Evolutionary conservation across 2,329 filamentous ascomycete species (phyloP).

Genomic region (Rhinocladiella similis): DNA sequence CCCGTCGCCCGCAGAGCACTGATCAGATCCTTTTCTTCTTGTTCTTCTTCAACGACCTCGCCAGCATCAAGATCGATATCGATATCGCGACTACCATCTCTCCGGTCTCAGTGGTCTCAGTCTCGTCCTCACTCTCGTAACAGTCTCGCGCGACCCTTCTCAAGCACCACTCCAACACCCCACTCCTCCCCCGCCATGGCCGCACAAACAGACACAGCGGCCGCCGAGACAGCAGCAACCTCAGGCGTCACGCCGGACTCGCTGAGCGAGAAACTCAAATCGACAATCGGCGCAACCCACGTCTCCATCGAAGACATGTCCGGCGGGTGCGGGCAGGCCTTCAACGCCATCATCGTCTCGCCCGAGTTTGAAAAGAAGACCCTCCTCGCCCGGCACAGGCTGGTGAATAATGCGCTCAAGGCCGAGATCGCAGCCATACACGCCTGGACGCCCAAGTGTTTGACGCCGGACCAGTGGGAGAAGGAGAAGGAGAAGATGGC

Average conservation of each 20-base stretch:
- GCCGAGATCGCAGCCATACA: conserved; percentile 88
- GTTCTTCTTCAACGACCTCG: neutral
- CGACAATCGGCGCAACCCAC: conserved; percentile 71
- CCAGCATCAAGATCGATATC: conserved; percentile 18
- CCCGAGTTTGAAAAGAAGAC: conserved; percentile 69
- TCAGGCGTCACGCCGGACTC: conserved; percentile 70
- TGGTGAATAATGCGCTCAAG: conserved; percentile 81
- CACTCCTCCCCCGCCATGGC: conserved; percentile 33
- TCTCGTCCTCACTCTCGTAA: too few relatives aligned
- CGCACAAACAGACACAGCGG: conserved; percentile 29
- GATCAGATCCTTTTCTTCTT: neutral
- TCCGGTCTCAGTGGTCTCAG: too few relatives aligned
- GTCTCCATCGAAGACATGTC: conserved; percentile 92
- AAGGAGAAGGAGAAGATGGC: conserved; percentile 56
- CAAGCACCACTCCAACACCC: conserved; percentile 32
- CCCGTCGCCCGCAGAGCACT: conserved; percentile 13
- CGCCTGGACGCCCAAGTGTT: conserved; percentile 92
- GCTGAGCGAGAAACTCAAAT: conserved; percentile 67
- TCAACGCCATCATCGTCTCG: conserved; percentile 69
- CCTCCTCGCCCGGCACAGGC: conserved; percentile 79
- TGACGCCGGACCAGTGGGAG: conserved; percentile 87
- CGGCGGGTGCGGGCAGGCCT: conserved; percentile 72
- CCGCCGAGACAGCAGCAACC: conserved; percentile 44
- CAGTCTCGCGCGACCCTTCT: too few relatives aligned
- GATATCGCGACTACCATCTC: neutral